Base-by-base conservation (phyloP, 495 filamentous ascomycete genomes). In the Massariosphaeria phaeospora region DNA sequence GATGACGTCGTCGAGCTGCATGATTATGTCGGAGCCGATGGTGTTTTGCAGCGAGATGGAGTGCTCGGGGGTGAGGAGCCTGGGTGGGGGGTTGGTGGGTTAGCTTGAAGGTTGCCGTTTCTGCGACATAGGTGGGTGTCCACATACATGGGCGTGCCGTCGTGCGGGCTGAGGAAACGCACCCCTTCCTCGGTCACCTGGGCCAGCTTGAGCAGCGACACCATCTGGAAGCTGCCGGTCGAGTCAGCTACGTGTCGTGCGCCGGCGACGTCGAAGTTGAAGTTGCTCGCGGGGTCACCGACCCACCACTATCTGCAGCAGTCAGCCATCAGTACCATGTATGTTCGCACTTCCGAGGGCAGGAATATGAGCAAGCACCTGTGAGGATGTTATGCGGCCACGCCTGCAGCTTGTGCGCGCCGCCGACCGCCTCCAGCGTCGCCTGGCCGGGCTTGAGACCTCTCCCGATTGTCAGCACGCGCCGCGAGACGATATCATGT, bases 1-100 rank as follows among this genome's bases (percentile, higher is more conserved):
- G 44, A 97, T 84, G 31, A 99, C 94, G 66, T 99, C 93, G 72
- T 99, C 93, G 7, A 99, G 79, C 70, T 97, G 94, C 94, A 99
- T 97, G 26, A 97, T 95, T 63, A 99, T 97, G 73, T 99, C 93
- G 46, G 88, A 93, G 63, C 93, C 94, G 63, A 99, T 97, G 26
- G 85, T 88, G 69, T 97, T 96, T 66, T 99, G 93, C 15, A 99
- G 79, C 20, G 85, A 84, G 54, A 97, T 97, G 0, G 93, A 97
- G 72, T 96, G 91, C 67, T 99, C 93, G 3, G 93, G 93, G 0
- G 94, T 97, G 11, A 99, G 82, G 9, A 97, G 81, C 80, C 79
- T 83, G 48, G 2, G 23, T 5, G n/a, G n/a, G n/a, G n/a, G n/a
- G n/a, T n/a, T n/a, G n/a, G n/a, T n/a, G n/a, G n/a, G n/a, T n/a